Base-by-base conservation (phyloP, 495 filamentous ascomycete genomes). In the Tuber umbilicatum region DNA sequence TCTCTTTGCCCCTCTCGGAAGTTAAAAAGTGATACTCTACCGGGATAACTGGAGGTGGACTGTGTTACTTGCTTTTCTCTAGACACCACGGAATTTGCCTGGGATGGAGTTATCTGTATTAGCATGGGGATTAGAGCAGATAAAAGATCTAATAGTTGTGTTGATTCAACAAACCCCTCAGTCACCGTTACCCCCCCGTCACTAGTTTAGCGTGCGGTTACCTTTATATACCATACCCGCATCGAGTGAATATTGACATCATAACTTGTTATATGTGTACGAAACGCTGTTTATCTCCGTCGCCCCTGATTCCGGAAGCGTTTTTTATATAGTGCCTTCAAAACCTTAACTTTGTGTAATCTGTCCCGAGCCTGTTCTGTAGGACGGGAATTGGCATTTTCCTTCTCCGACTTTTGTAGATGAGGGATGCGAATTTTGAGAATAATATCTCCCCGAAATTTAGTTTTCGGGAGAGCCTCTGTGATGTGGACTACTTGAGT, bases 1-100 rank as follows among this genome's bases (percentile, higher is more conserved):
- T 90, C 72, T 47, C 35, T 12, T 72, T 76, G 17, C 77, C 77
- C 12, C 60, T 70, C 45, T n/a, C 72, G 3, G 75, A 79, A 68
- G 27, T 64, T 5, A 35, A 17, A 35, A 64, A 64, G 27, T 64
- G 16, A 35, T 27, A 35, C 35, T 35, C 55, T 64, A 16, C 55
- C 35, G 55, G 55, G 31, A 60, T 64, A 64, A 64, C 55, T 31
- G 55, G 55, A 31, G n/a, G n/a, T 60, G 50, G 5, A 35, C 27
- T 64, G 55, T 64, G 55, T 35, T 35, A 35, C 27, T 64, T 64
- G 55, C 55, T 64, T 64, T 60, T 64, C 55, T 64, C 55, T 64
- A 64, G 55, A 64, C 55, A 4, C 55, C 55, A 64, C 55, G 55
- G 55, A 64, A 64, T 35, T 64, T 35, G 55, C 55, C 55, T 64